A percentile compares a stretch with the other conserved stretches of the same genome.
These are phyloP conservation scores for Lignosus rhinocerotis DNA, from an alignment of 1,284 basidiomycete genomes.

Conservation along the genomic window DNA sequence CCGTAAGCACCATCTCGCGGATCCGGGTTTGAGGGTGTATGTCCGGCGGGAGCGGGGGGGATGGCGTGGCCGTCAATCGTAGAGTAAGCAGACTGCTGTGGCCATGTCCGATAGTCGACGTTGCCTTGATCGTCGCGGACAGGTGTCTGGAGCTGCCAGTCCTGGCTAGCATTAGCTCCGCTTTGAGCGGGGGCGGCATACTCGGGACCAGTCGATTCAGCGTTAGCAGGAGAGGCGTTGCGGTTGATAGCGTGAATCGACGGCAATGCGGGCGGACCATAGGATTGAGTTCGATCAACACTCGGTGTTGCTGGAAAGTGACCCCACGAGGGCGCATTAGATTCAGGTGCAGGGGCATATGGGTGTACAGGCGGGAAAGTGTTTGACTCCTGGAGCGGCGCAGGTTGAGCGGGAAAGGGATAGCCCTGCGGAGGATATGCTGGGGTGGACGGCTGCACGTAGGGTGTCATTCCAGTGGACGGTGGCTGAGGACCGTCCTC, in stretches of 20 bases:
- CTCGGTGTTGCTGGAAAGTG: conserved; percentile 46
- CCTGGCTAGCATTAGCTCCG: conserved; percentile 23
- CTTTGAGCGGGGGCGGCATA: conserved; percentile 26
- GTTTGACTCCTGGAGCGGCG: conserved; percentile 38
- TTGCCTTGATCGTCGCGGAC: conserved; percentile 36
- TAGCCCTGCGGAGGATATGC: conserved; percentile 46
- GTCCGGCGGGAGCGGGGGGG: conserved; percentile 20
- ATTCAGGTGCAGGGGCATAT: conserved; percentile 26
- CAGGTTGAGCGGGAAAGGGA: conserved; percentile 34
- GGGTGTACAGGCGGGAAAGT: conserved; percentile 32
- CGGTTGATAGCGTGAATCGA: conserved; percentile 24
- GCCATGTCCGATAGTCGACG: conserved; percentile 41
- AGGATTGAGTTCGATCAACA: conserved; percentile 51
- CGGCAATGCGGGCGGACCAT: conserved; percentile 44
- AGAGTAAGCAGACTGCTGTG: conserved; percentile 35
- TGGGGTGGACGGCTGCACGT: conserved; percentile 39
- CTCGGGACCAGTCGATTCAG: conserved; percentile 23
- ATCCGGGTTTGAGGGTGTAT: conserved; percentile 22
- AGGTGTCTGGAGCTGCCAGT: conserved; percentile 31
- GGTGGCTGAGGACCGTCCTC: conserved; percentile 16
- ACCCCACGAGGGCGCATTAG: conserved; percentile 48
- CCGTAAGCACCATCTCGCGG: conserved; percentile 30
- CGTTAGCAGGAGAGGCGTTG: conserved; percentile 24
- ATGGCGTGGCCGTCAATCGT: conserved; percentile 29
- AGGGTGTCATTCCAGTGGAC: conserved; percentile 38